These are phyloP conservation scores for Saururus chinensis DNA, from an alignment of 164 flowering plant species.

Conservation along the genomic window DNA sequence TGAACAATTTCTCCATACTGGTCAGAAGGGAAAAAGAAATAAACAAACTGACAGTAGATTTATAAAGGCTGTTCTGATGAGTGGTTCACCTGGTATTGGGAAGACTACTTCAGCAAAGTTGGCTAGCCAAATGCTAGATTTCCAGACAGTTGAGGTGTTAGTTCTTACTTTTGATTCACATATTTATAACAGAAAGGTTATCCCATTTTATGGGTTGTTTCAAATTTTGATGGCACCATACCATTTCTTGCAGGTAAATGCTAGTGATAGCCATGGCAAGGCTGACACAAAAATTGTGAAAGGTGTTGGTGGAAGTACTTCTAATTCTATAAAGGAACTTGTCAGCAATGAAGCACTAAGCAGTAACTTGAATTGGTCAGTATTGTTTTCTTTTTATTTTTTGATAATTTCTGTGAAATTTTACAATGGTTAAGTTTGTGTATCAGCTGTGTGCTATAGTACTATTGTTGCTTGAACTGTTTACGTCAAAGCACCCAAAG, in stretches of 20 bases:
- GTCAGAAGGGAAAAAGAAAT: slow-evolving; percentile 56
- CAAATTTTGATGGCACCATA: no score
- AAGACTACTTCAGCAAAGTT: slow-evolving; percentile 91
- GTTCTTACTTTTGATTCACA: neutral
- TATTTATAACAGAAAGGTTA: neutral
- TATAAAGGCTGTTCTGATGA: slow-evolving; percentile 74
- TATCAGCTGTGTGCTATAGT: no score
- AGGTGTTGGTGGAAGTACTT: slow-evolving; percentile 87
- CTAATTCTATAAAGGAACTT: slow-evolving; percentile 92
- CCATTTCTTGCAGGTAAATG: slow-evolving; percentile 61
- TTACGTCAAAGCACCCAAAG: slow-evolving; percentile 57
- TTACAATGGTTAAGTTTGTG: no score
- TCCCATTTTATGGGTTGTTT: neutral
- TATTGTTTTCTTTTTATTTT: neutral
- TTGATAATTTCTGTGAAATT: no score
- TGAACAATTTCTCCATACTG: no score
- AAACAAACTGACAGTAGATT: slow-evolving; percentile 55
- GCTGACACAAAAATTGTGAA: slow-evolving; percentile 72
- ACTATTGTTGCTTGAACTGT: no score
- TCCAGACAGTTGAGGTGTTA: slow-evolving; percentile 66
- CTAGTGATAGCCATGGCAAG: slow-evolving; percentile 97
- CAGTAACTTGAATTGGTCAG: slow-evolving; percentile 53
- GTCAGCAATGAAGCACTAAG: slow-evolving; percentile 70
- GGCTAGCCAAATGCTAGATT: slow-evolving; percentile 89
- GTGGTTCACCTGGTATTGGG: slow-evolving; percentile 98